These are phyloP conservation scores for Fusarium tuaranense DNA, from an alignment of 2,329 filamentous ascomycete species.

Conservation along the genomic window DNA sequence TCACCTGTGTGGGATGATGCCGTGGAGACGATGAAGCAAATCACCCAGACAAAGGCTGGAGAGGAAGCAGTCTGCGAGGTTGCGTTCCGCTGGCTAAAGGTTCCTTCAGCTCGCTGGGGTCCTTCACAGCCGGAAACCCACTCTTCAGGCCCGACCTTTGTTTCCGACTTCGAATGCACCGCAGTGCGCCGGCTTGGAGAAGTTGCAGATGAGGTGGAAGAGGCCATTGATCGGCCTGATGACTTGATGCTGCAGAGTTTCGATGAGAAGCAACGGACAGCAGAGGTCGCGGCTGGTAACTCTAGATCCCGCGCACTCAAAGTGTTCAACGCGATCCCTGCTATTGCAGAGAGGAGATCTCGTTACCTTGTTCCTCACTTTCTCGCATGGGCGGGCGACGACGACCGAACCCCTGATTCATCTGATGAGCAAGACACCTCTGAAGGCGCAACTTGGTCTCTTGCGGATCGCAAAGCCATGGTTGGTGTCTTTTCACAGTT, in stretches of 20 bases:
- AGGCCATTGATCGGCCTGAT: slow-evolving; percentile 63
- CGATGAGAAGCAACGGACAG: slow-evolving; percentile 69
- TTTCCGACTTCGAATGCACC: slow-evolving; percentile 87
- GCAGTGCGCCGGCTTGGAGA: slow-evolving; percentile 73
- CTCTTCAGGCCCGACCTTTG: slow-evolving; percentile 51
- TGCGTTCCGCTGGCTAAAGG: slow-evolving; percentile 81
- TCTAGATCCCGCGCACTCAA: slow-evolving; percentile 84
- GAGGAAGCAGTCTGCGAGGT: slow-evolving; percentile 79
- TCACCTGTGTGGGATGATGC: slow-evolving; percentile 90
- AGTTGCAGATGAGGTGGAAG: slow-evolving; percentile 63
- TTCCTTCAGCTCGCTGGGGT: slow-evolving; percentile 66
- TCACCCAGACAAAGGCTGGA: slow-evolving; percentile 76
- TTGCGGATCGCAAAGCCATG: slow-evolving; percentile 86
- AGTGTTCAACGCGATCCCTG: slow-evolving; percentile 78
- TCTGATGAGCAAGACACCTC: slow-evolving; percentile 50
- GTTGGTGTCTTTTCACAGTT: slow-evolving; percentile 87
- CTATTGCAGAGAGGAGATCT: slow-evolving; percentile 86
- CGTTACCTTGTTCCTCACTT: slow-evolving; percentile 88
- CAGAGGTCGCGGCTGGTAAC: slow-evolving; percentile 62
- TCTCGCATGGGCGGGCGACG: slow-evolving; percentile 78
- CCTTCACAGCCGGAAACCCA: slow-evolving; percentile 53
- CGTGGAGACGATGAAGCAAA: slow-evolving; percentile 78
- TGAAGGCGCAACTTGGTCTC: slow-evolving; percentile 68
- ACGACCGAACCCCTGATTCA: slow-evolving; percentile 54
- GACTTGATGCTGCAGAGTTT: slow-evolving; percentile 73